phyloP scores from a whole-genome alignment of 306 rosid genomes.

The Phaseolus lunatus region DNA sequence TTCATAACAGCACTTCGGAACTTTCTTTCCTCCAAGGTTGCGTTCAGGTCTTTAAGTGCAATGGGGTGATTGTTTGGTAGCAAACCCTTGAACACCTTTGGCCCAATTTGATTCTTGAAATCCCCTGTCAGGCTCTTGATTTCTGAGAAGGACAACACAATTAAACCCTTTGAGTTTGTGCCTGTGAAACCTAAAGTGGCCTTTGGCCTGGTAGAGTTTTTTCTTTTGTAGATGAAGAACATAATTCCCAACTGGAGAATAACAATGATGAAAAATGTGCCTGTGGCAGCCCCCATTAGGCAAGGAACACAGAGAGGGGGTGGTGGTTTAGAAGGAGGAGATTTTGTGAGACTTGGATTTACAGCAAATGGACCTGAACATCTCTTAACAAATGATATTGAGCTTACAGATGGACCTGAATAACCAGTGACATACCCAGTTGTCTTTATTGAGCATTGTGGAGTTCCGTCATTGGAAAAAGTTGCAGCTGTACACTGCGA shows the following conservation, averaged over 20 bases:
- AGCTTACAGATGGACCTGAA: constrained; percentile 64
- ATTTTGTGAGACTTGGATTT: constrained; percentile 44
- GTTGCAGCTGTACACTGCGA: constrained; percentile 61
- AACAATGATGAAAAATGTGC: constrained; percentile 53
- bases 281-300: constrained; percentile 61
- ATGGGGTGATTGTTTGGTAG: constrained; percentile 58
- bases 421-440: constrained; percentile 66
- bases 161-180: constrained; percentile 57
- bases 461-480: constrained; percentile 64
- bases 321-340: constrained; percentile 41
- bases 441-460: constrained; percentile 60
- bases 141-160: constrained; percentile 61
- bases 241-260: constrained; percentile 58
- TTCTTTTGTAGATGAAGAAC: constrained; percentile 57
- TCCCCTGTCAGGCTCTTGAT: constrained; percentile 62
- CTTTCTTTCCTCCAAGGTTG: constrained; percentile 63
- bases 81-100: constrained; percentile 61
- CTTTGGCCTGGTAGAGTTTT: constrained; percentile 40
- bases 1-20: constrained; percentile 59
- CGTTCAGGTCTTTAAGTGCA: constrained; percentile 59
- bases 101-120: constrained; percentile 66
- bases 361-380: constrained; percentile 76
- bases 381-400: constrained; percentile 65
- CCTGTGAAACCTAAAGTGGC: constrained; percentile 42
- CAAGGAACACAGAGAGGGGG: constrained; percentile 57